Conservation (phyloP, 2,329 filamentous ascomycete genomes). For the Chrysoporthe puriensis region DNA sequence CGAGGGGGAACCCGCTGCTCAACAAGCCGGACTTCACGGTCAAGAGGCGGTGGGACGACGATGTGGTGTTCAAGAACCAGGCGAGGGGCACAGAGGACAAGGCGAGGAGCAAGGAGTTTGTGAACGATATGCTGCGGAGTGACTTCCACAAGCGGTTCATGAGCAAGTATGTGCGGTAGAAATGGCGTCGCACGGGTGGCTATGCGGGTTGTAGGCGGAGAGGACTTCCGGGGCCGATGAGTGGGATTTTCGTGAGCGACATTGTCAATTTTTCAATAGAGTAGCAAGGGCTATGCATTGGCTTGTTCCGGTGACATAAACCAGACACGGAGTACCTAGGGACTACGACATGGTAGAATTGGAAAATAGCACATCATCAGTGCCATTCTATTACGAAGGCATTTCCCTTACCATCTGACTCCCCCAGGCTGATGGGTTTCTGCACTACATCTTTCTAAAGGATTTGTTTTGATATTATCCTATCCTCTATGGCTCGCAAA, state of each 20-base stretch:
- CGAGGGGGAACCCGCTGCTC: slow-evolving; percentile 87
- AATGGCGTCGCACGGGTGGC: neutral
- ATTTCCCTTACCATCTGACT: too few relatives aligned
- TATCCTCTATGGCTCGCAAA: neutral
- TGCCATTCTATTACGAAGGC: too few relatives aligned
- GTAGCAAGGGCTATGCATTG: neutral
- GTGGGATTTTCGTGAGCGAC: neutral
- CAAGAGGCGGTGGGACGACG: slow-evolving; percentile 93
- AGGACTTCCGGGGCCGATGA: neutral
- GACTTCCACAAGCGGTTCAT: slow-evolving; percentile 99
- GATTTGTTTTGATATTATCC: neutral
- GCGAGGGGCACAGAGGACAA: slow-evolving; percentile 92
- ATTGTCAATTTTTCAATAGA: neutral
- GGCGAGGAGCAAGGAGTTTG: slow-evolving; percentile 87
- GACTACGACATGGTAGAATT: too few relatives aligned
- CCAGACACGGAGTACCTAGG: neutral
- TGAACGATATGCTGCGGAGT: slow-evolving; percentile 90
- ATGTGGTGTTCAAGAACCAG: slow-evolving; percentile 99
- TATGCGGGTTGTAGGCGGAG: neutral
- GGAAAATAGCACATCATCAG: too few relatives aligned
- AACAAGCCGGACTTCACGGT: slow-evolving; percentile 89
- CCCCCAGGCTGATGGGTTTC: rapidly evolving
- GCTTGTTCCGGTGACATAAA: neutral
- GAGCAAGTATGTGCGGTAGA: slow-evolving; percentile 66
- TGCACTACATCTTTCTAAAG: neutral